Base-by-base conservation (phyloP, 2,329 filamentous ascomycete species). In the Trichoderma koningii region DNA sequence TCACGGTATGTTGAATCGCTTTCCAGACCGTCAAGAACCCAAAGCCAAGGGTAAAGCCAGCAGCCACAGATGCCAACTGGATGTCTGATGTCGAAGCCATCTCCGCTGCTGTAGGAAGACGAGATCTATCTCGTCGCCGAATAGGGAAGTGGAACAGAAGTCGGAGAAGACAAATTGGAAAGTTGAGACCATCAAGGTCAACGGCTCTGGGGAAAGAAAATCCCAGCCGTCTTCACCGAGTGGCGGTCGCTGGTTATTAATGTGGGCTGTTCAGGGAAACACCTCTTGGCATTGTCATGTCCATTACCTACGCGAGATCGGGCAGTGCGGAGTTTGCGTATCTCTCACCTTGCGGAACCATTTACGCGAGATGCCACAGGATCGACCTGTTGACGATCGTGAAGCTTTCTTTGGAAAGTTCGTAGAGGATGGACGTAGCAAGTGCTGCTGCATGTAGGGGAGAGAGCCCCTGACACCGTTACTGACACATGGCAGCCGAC, bases 11-110 rank as follows among this genome's bases (percentile, higher is more conserved):
- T 7, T 56, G 51, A 5, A 63, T 55, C 15, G 61, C 61, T 34
- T 55, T 56, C 61, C 61, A 63, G 14, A 56, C 52, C 2, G 52
- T 63, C 19, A 63, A 42, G n/a, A 55, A 63, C 2, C 51, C 61
- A 6, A 63, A 63, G 3, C 61, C 61, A 21, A 63, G 34, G 17
- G 61, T 63, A 50, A 63, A 63, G 6, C 61, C 61, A 23, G 51
- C 51, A 17, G 61, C 52, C 52, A 63, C 14, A 19, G 61, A 63
- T 26, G 61, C 59, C 26, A 63, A 41, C 15, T 63, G 59, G 38
- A 63, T 55, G 47, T 63, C 59, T 12, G 52, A 63, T 6, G 44
- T 48, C 15, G 50, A 63, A 23, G 61, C 10, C 61, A 63, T 63
- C 19, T 44, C 17, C 10, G 28, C 7, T 23, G 19, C 21, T 47